Base-by-base conservation (phyloP, 352 stramenopile species). In the Globisporangium solare region DNA sequence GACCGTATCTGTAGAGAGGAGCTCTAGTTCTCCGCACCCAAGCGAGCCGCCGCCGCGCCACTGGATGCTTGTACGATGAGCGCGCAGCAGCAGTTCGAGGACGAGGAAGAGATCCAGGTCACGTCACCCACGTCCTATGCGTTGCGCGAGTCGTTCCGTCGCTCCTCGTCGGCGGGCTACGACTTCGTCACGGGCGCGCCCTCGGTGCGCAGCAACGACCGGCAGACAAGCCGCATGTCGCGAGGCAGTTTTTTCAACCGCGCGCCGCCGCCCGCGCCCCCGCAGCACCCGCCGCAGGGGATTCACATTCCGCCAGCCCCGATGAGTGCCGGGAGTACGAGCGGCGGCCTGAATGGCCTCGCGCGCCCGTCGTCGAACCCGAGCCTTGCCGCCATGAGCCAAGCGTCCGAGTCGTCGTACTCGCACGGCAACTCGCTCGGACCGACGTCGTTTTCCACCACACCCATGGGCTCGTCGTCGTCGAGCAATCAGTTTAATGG, bases 101-200 rank as follows among this genome's bases (percentile, higher is more conserved):
- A 64, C 42, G 73, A 77, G 21, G 75, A 89, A 11, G 78, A 91
- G 56, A 88, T 93, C 57, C 60, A 73, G n/a, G 83, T 93, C 60
- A 93, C 83, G 59, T 93, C 83, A 47, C 83, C 83, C 49, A 91
- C 80, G 48, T 91, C 80, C 47, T 89, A 89, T 47, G 73, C 78
- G 41, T 68, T 80, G 61, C 80, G 83, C 62, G 81, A 91, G 64
- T 93, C 83, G 17, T 77, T 93, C 56, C 83, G 79, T 18, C 83
- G 77, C 39, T 90, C 81, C 46, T 90, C 74, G 51, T 92, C 80
- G 31, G 70, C 72, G 24, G 65, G 73, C 20, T 85, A 73, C 10
- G 63, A 69, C 15, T 65, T 74, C n/a, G 68, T 69, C 50, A 61
- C 74, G 3, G 53, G 54, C 51, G 53, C 69, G 37, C 56, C 72